phyloP scores from a whole-genome alignment of 257 asterid genomes.

The Penstemon davidsonii region DNA sequence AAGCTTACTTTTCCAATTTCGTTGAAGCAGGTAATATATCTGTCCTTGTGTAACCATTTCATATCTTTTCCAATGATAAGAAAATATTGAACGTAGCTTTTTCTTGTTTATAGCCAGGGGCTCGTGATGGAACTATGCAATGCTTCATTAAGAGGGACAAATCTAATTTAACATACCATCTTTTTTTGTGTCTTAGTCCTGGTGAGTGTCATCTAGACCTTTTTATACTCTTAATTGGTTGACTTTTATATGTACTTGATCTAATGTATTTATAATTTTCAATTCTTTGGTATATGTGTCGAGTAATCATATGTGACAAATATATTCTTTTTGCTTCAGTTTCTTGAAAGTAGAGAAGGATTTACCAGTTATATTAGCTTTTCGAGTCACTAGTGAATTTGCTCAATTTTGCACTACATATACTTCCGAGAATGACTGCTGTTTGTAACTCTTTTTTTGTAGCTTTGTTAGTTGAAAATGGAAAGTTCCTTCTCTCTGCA shows the following conservation, averaged over 20 bases:
- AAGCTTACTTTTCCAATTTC: constrained; percentile 62
- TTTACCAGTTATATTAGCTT: no score
- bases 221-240: background rate
- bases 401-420: no score
- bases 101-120: constrained; percentile 48
- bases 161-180: constrained; percentile 57
- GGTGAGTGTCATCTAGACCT: constrained; percentile 36
- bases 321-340: no score
- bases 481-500: constrained; percentile 63
- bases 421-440: background rate
- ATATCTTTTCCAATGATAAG: background rate
- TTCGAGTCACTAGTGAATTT: no score
- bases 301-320: no score
- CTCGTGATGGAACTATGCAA: constrained; percentile 65
- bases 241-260: constrained; percentile 1
- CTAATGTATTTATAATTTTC: background rate
- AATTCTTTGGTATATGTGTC: background rate
- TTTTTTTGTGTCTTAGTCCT: constrained; percentile 61
- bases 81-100: constrained; percentile 9
- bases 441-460: constrained; percentile 7
- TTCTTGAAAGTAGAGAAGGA: no score
- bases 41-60: background rate
- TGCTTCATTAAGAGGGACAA: constrained; percentile 72
- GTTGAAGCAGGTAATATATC: constrained; percentile 48
- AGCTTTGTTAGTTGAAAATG: constrained; percentile 58